A percentile compares a stretch with the other conserved stretches of the same genome.
Conservation (phyloP, 2,329 filamentous ascomycete species). For the Pyricularia pennisetigena region DNA sequence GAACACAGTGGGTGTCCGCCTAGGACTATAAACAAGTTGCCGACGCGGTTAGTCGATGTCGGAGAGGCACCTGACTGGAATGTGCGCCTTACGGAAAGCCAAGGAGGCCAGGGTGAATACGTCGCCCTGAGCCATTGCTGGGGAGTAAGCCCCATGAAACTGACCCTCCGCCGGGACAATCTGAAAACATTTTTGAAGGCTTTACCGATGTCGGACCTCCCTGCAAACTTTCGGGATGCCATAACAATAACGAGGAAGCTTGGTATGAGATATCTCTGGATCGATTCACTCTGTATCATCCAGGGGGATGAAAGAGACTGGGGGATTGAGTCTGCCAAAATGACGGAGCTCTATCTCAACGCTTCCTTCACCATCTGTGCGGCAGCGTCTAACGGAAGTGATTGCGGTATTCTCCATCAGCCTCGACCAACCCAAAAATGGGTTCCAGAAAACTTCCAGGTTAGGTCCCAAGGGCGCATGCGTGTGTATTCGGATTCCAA, state of each 20-base stretch:
- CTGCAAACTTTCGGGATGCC: conserved; percentile 4
- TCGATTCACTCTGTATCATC: conserved; percentile 20
- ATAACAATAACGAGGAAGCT: conserved; percentile 7
- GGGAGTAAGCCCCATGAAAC: not conserved
- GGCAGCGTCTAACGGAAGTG: not conserved
- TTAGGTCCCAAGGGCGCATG: not conserved
- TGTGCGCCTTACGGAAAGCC: not conserved
- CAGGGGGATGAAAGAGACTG: conserved; percentile 15
- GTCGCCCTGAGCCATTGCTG: conserved; percentile 5
- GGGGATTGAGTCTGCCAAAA: conserved; percentile 6
- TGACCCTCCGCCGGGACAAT: not conserved
- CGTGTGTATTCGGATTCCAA: not conserved
- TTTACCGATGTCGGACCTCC: not conserved
- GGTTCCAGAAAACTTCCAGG: too few species aligned
- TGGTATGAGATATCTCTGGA: conserved; percentile 16
- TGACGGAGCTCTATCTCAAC: not conserved
- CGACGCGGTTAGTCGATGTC: not conserved
- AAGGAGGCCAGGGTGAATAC: not conserved
- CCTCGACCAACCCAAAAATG: not conserved
- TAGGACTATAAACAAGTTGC: not conserved
- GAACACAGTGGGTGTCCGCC: not conserved
- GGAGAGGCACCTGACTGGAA: not conserved
- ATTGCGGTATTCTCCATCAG: not conserved
- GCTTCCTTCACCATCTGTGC: not conserved
- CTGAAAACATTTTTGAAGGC: not conserved